Evolutionary conservation across 768 basidiomycete species (phyloP).

Genomic region (Asterophora lycoperdoides): DNA sequence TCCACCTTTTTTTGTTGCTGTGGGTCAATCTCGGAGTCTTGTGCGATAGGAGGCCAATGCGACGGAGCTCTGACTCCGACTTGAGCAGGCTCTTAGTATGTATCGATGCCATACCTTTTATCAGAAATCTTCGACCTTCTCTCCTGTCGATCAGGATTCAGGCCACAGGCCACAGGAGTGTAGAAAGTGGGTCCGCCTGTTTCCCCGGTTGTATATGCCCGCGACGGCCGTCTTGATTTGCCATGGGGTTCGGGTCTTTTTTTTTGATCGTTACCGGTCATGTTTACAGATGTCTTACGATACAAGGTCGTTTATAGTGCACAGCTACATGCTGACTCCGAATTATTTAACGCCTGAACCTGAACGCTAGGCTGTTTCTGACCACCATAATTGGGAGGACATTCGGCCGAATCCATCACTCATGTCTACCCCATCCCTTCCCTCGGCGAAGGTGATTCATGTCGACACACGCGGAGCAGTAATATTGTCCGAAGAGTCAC

Average conservation of each 20-base stretch:
- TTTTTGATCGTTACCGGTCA: slow-evolving; percentile 16
- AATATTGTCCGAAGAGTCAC: slow-evolving; percentile 91
- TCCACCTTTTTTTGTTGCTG: neutral
- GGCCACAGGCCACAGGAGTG: no score
- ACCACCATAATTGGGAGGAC: slow-evolving; percentile 12
- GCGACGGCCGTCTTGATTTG: slow-evolving; percentile 8
- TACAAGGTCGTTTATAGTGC: slow-evolving; percentile 13
- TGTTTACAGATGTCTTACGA: slow-evolving; percentile 28
- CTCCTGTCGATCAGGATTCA: neutral
- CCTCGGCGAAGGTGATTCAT: slow-evolving; percentile 82
- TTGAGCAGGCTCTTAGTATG: no score
- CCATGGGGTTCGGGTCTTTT: slow-evolving; percentile 10
- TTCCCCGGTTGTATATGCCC: slow-evolving; percentile 5
- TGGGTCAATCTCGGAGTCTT: slow-evolving; percentile 8
- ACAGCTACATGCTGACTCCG: slow-evolving; percentile 2
- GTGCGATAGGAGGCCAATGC: neutral
- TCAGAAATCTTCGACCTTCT: neutral
- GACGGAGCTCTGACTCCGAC: neutral
- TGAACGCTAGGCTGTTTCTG: neutral
- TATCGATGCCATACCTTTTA: no score
- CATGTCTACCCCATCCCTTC: slow-evolving; percentile 61
- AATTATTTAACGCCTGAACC: slow-evolving; percentile 3
- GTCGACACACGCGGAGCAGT: slow-evolving; percentile 94
- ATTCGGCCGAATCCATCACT: slow-evolving; percentile 5
- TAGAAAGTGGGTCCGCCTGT: slow-evolving; percentile 7